These are phyloP conservation scores for Crucibulum laeve DNA, from an alignment of 768 basidiomycete genomes.

Conservation along the genomic window DNA sequence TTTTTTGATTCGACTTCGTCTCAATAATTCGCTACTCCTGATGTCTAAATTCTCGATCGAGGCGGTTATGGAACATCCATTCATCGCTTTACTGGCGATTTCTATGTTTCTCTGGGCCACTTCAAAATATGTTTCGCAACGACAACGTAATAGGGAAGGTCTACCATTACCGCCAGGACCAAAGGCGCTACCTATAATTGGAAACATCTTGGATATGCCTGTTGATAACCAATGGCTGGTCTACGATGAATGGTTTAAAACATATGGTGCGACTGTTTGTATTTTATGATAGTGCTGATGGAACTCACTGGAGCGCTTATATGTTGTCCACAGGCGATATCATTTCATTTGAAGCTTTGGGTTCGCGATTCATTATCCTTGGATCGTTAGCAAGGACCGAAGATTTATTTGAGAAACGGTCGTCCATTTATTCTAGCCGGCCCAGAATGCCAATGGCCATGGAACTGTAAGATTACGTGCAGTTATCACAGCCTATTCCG, in stretches of 20 bases:
- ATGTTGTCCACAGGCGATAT: conserved; percentile 37
- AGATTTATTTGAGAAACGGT: conserved; percentile 54
- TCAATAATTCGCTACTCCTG: too few species aligned
- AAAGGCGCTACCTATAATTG: conserved; percentile 12
- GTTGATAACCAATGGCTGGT: conserved; percentile 10
- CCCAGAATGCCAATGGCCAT: conserved; percentile 41
- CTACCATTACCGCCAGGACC: conserved; percentile 9
- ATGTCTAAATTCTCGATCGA: too few species aligned
- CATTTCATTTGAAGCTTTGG: conserved; percentile 45
- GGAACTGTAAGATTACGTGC: conserved; percentile 32
- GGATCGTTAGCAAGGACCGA: conserved; percentile 24
- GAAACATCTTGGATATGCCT: conserved; percentile 12
- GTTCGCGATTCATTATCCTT: conserved; percentile 19
- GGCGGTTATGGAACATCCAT: too few species aligned
- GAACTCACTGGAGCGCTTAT: background rate
- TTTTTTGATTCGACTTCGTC: too few species aligned
- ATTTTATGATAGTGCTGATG: background rate
- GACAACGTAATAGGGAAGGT: background rate
- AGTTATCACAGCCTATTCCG: background rate
- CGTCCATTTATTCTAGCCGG: conserved; percentile 50
- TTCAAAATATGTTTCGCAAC: too few species aligned
- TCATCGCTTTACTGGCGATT: too few species aligned
- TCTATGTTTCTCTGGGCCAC: too few species aligned
- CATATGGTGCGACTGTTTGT: conserved; percentile 8
- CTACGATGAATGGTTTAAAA: conserved; percentile 12